Evolutionary conservation across 2,329 filamentous ascomycete genomes (phyloP).

Genomic region (Ophiostoma quercus): DNA sequence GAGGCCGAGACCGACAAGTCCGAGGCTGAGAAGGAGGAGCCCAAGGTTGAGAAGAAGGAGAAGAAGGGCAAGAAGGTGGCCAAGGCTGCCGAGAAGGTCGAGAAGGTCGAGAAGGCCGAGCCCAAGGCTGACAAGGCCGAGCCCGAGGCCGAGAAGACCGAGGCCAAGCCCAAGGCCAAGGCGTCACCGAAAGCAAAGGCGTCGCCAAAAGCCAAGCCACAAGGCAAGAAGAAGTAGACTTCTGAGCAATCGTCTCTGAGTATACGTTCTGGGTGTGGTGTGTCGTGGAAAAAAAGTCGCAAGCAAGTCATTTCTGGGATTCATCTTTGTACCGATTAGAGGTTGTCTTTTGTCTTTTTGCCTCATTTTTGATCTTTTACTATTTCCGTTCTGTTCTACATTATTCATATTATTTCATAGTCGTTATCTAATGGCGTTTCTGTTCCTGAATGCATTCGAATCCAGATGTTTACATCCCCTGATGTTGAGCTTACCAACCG

Average conservation of each 20-base stretch:
- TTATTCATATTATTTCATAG: slow-evolving; percentile 2
- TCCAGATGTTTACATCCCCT: background rate
- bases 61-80: slow-evolving; percentile 24
- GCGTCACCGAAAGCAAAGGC: slow-evolving; percentile 22
- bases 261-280: background rate
- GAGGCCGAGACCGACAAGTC: slow-evolving; percentile 8
- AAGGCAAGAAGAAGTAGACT: slow-evolving; percentile 19
- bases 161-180: slow-evolving; percentile 19
- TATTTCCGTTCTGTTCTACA: background rate
- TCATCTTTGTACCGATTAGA: slow-evolving; percentile 8
- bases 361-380: background rate
- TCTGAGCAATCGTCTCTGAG: background rate
- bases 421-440: background rate
- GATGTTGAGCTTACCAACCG: no score
- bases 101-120: slow-evolving; percentile 17
- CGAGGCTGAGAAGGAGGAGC: background rate
- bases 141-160: slow-evolving; percentile 20
- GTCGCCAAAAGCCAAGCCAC: slow-evolving; percentile 20
- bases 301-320: slow-evolving; percentile 7
- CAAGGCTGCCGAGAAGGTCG: slow-evolving; percentile 33
- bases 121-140: slow-evolving; percentile 23
- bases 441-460: background rate
- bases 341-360: background rate
- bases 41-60: slow-evolving; percentile 27
- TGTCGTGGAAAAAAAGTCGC: background rate